Evolutionary conservation across 495 filamentous ascomycete genomes (phyloP), one percentile per base, ranked within the genome.

Genomic region (Xylaria curta): DNA sequence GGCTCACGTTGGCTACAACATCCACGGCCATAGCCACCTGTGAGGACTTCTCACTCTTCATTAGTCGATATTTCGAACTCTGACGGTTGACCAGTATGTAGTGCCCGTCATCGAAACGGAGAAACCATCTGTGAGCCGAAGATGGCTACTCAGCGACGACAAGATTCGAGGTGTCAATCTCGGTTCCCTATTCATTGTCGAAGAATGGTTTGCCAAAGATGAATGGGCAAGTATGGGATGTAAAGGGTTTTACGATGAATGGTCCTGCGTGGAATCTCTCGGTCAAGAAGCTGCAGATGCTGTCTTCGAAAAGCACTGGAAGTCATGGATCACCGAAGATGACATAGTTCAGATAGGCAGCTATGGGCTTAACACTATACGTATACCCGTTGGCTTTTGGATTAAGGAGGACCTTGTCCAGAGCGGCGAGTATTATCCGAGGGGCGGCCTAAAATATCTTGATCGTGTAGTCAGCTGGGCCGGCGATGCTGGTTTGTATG

Each of bases 381-480:
- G 89, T 6, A 85, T 91, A 28, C 89, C 88, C 0, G 82, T 90
- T 5, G 89, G 88, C 1, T 90, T 87, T 75, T 91, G 88, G 88
- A 82, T 91, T 36, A 76, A 81, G 21, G 89, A 91, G 73, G 82
- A 84, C 56, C 75, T 88, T 40, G 87, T 90, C 6, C 78, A 87
- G 0, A 77, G 82, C 51, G 84, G 75, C 66, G 88, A 90, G 75
- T 81, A 86, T 63, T 90, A 71, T 13, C 74, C 72, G 3, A 68
- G 38, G 36, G 72, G 88, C 5, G 88, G 83, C 0, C 73, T 89
- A 3, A 44, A 72, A 6, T 88, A 87, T 73, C 77, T 90, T 19
- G 78, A 86, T 66, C 46, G 47, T 9, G 26, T 66, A 1, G 46
- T 66, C 0, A 47, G 47, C 17, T 66, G 46, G 88, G 87, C 86